Percentiles rank a stretch among this genome's conserved stretches.
phyloP scores from a whole-genome alignment of 75 land plant genomes.

The Picea glauca region DNA sequence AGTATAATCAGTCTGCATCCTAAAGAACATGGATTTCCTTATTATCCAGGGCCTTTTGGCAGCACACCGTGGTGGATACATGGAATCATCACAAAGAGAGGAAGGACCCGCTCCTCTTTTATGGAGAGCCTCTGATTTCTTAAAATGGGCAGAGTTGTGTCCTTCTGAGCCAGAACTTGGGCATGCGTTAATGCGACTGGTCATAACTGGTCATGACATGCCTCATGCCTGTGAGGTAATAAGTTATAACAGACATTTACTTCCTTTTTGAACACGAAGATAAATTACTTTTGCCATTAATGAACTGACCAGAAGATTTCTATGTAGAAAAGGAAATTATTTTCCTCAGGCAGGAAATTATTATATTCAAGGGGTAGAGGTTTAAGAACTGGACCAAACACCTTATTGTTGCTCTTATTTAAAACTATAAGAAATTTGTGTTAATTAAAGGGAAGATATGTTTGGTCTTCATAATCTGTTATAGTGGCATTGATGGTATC shows the following conservation, averaged over 20 bases:
- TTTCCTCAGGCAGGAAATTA: not conserved
- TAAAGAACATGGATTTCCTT: not conserved
- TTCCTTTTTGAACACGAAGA: not conserved
- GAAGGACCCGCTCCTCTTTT: constrained; percentile 95
- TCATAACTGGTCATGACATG: constrained; percentile 96
- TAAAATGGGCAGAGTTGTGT: constrained; percentile 96
- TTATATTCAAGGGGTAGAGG: not conserved
- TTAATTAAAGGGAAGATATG: not conserved
- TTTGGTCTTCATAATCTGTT: not conserved
- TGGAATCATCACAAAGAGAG: constrained; percentile 84
- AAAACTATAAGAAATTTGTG: not conserved
- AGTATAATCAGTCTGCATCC: not conserved
- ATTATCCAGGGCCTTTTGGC: constrained; percentile 82
- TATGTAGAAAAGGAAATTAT: not conserved
- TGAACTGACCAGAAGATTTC: not conserved
- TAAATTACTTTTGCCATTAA: not conserved
- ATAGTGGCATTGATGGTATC: not conserved
- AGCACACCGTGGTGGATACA: constrained; percentile 98
- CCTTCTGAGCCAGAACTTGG: constrained; percentile 96
- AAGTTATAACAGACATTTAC: not conserved
- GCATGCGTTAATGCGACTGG: constrained; percentile 94
- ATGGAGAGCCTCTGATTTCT: constrained; percentile 92
- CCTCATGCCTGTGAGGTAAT: constrained; percentile 99
- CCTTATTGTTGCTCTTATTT: not conserved
- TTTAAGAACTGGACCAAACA: not conserved